Evolutionary conservation across 2,329 filamentous ascomycete genomes (phyloP).

Genomic region (Cytospora piceicola): DNA sequence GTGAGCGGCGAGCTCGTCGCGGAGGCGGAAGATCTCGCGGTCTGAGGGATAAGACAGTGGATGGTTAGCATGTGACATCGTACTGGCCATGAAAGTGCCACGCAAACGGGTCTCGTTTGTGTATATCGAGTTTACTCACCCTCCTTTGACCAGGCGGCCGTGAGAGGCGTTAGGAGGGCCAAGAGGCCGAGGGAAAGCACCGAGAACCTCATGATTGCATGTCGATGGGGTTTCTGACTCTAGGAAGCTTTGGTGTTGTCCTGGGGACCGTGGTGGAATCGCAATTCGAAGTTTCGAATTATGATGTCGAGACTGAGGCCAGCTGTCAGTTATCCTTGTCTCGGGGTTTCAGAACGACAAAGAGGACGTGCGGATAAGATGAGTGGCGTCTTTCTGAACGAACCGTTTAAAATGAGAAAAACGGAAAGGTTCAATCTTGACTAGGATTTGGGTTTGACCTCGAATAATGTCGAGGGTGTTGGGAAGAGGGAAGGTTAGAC

Average conservation of each 20-base stretch:
- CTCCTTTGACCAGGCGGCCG: constrained; percentile 84
- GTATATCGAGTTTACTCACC: constrained; percentile 52
- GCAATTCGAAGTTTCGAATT: background rate
- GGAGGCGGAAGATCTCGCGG: constrained; percentile 95
- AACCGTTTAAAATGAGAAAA: background rate
- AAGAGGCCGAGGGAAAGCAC: constrained; percentile 70
- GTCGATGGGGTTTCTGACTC: constrained; percentile 29
- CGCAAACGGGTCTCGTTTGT: background rate
- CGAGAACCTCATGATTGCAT: constrained; percentile 72
- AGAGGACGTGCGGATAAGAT: background rate
- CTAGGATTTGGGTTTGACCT: background rate
- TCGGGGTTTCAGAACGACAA: constrained; percentile 1
- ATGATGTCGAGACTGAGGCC: constrained; percentile 16
- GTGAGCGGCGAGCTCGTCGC: constrained; percentile 77
- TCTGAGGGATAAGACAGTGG: constrained; percentile 56
- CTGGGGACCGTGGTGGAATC: background rate
- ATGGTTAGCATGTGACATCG: constrained; percentile 12
- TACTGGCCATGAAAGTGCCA: constrained; percentile 5
- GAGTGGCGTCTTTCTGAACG: background rate
- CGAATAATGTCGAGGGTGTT: background rate
- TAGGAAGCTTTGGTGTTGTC: constrained; percentile 4
- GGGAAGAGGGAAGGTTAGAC: background rate
- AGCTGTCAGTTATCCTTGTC: constrained; percentile 19
- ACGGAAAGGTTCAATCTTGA: background rate
- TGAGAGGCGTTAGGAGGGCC: constrained; percentile 67